Percentiles rank a stretch among this genome's conserved stretches.
Evolutionary conservation across 2,329 filamentous ascomycete genomes (phyloP).

Genomic region (Fusarium nematophilum): DNA sequence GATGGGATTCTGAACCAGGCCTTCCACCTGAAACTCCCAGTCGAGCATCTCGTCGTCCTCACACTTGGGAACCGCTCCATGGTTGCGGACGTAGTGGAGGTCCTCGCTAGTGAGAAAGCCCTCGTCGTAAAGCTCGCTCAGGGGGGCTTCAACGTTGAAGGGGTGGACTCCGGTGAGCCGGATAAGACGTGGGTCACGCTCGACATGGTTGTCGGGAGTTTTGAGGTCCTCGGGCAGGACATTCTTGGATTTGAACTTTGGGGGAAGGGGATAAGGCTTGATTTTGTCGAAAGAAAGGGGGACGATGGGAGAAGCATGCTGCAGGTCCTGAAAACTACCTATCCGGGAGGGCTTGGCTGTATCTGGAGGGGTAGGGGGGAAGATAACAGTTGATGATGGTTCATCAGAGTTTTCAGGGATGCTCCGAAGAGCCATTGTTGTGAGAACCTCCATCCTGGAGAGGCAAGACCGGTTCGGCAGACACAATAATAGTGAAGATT

Average conservation of each 20-base stretch:
- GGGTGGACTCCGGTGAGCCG: constrained; percentile 89
- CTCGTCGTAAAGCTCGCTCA: constrained; percentile 80
- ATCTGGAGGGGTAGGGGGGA: constrained; percentile 55
- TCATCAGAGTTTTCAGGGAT: constrained; percentile 20
- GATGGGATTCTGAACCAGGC: constrained; percentile 82
- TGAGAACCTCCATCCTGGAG: constrained; percentile 35
- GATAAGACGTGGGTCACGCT: constrained; percentile 83
- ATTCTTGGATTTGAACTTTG: constrained; percentile 67
- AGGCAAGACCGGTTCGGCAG: neutral
- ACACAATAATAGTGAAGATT: neutral
- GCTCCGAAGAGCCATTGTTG: constrained; percentile 21
- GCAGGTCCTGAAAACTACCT: constrained; percentile 46
- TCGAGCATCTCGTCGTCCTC: constrained; percentile 76
- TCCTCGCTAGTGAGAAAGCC: constrained; percentile 90
- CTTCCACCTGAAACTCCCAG: constrained; percentile 88
- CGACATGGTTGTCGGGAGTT: constrained; percentile 85
- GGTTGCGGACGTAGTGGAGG: constrained; percentile 92
- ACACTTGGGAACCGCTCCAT: constrained; percentile 84
- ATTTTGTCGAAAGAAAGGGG: constrained; percentile 13
- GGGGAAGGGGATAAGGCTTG: constrained; percentile 73
- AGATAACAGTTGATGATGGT: constrained; percentile 20
- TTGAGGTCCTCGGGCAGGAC: constrained; percentile 81
- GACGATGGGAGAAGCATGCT: constrained; percentile 33
- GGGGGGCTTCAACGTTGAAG: constrained; percentile 88
- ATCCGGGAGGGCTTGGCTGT: constrained; percentile 53